Evolutionary conservation across 2,329 filamentous ascomycete genomes (phyloP).

Genomic region (Alternaria brassicae): DNA sequence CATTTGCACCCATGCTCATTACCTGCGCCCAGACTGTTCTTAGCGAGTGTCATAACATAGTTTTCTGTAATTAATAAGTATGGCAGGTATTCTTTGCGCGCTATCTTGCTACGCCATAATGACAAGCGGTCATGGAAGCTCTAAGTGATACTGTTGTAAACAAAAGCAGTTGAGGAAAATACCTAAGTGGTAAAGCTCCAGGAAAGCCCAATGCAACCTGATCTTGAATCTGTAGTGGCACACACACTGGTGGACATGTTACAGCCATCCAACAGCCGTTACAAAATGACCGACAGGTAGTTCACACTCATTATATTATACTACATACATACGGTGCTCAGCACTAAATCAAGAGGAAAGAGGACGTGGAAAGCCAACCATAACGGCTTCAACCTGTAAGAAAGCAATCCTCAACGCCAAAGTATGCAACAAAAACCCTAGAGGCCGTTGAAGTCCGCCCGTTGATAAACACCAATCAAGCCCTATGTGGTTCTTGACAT

Average conservation of each 20-base stretch:
- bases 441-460: background rate
- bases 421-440: conserved; percentile 5
- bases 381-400: background rate
- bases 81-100: no score
- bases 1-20: background rate
- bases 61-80: no score
- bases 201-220: background rate
- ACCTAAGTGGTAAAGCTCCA: no score
- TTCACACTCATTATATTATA: conserved; percentile 11
- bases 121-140: no score
- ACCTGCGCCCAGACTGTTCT: background rate
- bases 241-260: background rate
- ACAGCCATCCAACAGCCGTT: background rate
- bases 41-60: background rate
- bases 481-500: conserved; percentile 16
- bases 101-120: no score
- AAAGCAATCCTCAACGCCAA: conserved; percentile 5
- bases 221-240: background rate
- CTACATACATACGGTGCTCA: conserved; percentile 6
- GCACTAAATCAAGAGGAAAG: background rate
- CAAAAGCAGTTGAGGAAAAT: no score
- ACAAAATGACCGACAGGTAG: background rate
- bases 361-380: background rate
- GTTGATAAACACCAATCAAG: conserved; percentile 21
- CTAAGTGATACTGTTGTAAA: no score